These are phyloP conservation scores for Firmiana major DNA, from an alignment of 345 rosid species.

Conservation along the genomic window DNA sequence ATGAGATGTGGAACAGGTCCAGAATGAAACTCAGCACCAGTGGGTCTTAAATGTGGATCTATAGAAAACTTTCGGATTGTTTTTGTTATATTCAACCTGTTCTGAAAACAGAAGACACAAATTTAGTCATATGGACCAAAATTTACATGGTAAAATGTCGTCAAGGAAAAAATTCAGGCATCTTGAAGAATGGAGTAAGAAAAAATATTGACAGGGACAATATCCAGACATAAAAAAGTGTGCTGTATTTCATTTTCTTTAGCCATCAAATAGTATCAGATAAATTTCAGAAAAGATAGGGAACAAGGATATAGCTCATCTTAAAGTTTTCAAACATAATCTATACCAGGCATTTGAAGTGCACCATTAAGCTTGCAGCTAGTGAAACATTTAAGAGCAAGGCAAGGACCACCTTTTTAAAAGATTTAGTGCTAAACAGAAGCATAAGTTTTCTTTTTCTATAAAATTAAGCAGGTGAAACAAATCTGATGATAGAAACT, in stretches of 20 bases:
- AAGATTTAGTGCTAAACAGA: neutral
- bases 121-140: neutral
- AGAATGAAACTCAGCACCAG: slow-evolving; percentile 80
- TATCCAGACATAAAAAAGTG: neutral
- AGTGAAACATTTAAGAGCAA: neutral
- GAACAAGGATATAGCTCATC: neutral
- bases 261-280: neutral
- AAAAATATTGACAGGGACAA: neutral
- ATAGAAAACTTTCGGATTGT: slow-evolving; percentile 86
- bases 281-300: neutral
- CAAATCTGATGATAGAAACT: slow-evolving; percentile 36
- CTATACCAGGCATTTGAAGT: neutral
- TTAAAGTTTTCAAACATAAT: neutral
- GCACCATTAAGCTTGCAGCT: neutral
- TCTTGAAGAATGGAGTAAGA: neutral
- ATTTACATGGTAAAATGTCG: neutral
- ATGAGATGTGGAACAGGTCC: slow-evolving; percentile 47
- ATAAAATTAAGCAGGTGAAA: slow-evolving; percentile 17
- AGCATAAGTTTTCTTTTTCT: neutral
- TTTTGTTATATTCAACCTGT: slow-evolving; percentile 94
- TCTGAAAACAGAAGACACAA: slow-evolving; percentile 50
- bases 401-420: neutral
- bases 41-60: slow-evolving; percentile 61
- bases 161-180: neutral
- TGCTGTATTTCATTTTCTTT: neutral